Evolutionary conservation across 2,329 filamentous ascomycete species (phyloP).

Genomic region (Aspergillus sp.): DNA sequence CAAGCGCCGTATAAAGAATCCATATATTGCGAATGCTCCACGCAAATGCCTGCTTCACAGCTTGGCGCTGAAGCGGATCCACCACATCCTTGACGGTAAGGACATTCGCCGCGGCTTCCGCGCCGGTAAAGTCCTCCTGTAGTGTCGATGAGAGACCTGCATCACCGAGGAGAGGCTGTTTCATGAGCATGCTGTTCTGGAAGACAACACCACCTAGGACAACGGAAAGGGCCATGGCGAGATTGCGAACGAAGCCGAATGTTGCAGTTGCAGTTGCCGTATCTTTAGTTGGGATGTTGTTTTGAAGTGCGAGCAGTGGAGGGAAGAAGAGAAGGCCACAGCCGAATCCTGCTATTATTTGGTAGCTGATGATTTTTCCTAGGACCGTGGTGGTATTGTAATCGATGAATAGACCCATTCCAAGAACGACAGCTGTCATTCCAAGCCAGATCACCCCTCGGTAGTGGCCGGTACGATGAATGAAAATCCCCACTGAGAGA

Average conservation of each 20-base stretch:
- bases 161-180: slow-evolving; percentile 50
- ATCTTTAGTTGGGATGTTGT: slow-evolving; percentile 50
- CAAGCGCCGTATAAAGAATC: slow-evolving; percentile 41
- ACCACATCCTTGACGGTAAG: slow-evolving; percentile 42
- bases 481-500: slow-evolving; percentile 49
- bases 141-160: slow-evolving; percentile 33
- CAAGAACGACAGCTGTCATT: slow-evolving; percentile 43
- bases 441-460: slow-evolving; percentile 49
- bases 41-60: slow-evolving; percentile 48
- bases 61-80: slow-evolving; percentile 39
- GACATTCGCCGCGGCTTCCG: slow-evolving; percentile 50
- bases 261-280: slow-evolving; percentile 54
- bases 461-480: slow-evolving; percentile 53
- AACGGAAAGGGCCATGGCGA: slow-evolving; percentile 67
- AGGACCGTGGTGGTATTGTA: slow-evolving; percentile 39
- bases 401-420: slow-evolving; percentile 50
- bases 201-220: slow-evolving; percentile 78
- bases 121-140: slow-evolving; percentile 36
- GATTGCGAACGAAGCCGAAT: slow-evolving; percentile 60
- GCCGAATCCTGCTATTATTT: slow-evolving; percentile 53
- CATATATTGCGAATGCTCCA: slow-evolving; percentile 49
- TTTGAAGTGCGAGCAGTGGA: slow-evolving; percentile 58
- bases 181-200: slow-evolving; percentile 56
- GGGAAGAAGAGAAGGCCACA: slow-evolving; percentile 55
- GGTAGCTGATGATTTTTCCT: slow-evolving; percentile 47